phyloP scores from a whole-genome alignment of 306 rosid species.

The Senna siamea region DNA sequence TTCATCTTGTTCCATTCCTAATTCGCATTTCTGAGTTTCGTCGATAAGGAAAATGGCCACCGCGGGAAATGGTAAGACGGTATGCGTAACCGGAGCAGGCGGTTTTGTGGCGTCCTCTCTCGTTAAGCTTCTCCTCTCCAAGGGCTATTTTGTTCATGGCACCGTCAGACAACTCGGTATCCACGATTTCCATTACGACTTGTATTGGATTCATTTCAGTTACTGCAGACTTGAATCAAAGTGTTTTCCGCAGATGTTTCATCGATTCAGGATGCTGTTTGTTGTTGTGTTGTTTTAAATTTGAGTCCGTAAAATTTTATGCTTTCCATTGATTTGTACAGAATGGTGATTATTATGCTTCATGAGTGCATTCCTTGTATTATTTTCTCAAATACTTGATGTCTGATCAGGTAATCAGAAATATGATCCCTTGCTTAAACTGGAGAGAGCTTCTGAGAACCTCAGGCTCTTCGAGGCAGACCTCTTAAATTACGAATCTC shows the following conservation, averaged over 20 bases:
- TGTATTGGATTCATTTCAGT: too few relatives aligned
- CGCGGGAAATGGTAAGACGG: conserved; percentile 32
- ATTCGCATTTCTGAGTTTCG: not conserved
- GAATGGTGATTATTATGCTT: not conserved
- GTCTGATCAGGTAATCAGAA: conserved; percentile 41
- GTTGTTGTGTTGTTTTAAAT: too few relatives aligned
- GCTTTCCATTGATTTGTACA: not conserved
- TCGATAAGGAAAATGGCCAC: not conserved
- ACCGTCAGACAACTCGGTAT: conserved; percentile 68
- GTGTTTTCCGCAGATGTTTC: too few relatives aligned
- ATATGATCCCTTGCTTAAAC: conserved; percentile 43
- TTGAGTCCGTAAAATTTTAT: conserved; percentile 1
- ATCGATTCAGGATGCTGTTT: too few relatives aligned
- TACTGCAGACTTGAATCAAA: too few relatives aligned
- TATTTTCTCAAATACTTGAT: not conserved
- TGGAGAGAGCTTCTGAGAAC: conserved; percentile 48
- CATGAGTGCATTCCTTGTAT: not conserved
- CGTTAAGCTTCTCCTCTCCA: conserved; percentile 70
- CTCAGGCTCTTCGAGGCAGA: conserved; percentile 53
- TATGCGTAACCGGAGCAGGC: conserved; percentile 82
- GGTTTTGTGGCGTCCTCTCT: conserved; percentile 80
- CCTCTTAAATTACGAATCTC: conserved; percentile 40
- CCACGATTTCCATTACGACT: too few relatives aligned
- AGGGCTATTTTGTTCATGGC: conserved; percentile 66
- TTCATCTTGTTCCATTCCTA: not conserved